These are phyloP conservation scores for Lachancea sp. DNA, from an alignment of 805 yeast species.

Conservation along the genomic window DNA sequence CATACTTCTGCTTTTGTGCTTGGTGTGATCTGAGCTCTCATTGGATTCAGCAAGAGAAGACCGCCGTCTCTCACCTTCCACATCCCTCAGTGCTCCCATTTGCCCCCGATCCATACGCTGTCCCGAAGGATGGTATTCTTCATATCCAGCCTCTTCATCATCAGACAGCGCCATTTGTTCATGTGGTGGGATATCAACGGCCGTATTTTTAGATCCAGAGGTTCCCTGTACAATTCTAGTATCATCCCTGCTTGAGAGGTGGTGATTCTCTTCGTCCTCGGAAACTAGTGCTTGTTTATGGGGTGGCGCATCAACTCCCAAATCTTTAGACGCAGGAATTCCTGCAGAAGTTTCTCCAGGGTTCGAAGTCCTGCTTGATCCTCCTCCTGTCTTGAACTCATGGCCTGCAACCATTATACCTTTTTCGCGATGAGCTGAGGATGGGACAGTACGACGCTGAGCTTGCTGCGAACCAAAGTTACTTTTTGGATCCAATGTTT, in stretches of 20 bases:
- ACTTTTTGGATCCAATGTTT: not conserved
- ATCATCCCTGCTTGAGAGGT: not conserved
- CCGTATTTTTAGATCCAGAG: not conserved
- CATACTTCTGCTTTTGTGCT: conserved; percentile 7
- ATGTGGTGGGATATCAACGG: not conserved
- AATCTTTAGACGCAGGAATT: not conserved
- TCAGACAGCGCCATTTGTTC: not conserved
- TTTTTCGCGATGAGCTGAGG: not conserved
- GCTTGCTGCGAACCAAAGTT: not conserved
- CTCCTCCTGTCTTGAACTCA: not conserved
- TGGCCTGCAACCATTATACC: not conserved
- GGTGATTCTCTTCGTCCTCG: too few species aligned
- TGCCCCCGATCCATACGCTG: not conserved
- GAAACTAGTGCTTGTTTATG: too few species aligned
- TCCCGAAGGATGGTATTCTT: conserved; percentile 6
- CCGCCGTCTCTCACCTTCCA: conserved; percentile 6
- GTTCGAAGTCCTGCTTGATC: not conserved
- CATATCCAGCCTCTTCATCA: conserved; percentile 7
- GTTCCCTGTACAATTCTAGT: not conserved
- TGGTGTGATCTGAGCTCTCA: not conserved
- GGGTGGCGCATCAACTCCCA: too few species aligned
- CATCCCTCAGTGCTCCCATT: not conserved
- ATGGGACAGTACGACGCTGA: not conserved
- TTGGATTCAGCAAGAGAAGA: conserved; percentile 3
- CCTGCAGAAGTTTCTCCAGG: not conserved